Percentiles rank a stretch among this genome's conserved stretches.
These are phyloP conservation scores for Lepiota brunneoincarnata DNA, from an alignment of 768 basidiomycete genomes.

Conservation along the genomic window DNA sequence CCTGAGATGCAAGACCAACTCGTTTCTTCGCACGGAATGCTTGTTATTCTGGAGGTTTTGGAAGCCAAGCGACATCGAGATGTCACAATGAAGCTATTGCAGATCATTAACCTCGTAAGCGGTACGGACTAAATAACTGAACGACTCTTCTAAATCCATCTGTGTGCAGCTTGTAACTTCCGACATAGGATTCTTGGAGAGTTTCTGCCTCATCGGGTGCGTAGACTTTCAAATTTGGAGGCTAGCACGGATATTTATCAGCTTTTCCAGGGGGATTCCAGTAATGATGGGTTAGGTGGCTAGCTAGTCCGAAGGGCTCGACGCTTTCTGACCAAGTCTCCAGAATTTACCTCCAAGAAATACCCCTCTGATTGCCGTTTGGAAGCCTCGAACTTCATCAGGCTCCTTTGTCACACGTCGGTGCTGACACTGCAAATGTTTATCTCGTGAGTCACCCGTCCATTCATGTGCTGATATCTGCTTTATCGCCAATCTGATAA, in stretches of 20 bases:
- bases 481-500: not conserved
- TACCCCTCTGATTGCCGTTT: constrained; percentile 89
- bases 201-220: constrained; percentile 89
- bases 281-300: constrained; percentile 81
- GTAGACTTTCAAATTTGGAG: constrained; percentile 16
- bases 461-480: not conserved
- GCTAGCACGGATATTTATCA: constrained; percentile 9
- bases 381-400: constrained; percentile 95
- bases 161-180: constrained; percentile 52
- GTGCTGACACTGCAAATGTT: constrained; percentile 97
- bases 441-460: constrained; percentile 75
- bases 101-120: constrained; percentile 84
- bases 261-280: constrained; percentile 73
- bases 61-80: constrained; percentile 87
- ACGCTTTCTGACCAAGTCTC: constrained; percentile 3
- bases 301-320: not conserved
- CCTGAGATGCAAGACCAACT: constrained; percentile 88
- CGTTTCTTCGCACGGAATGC: constrained; percentile 91
- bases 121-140: not conserved
- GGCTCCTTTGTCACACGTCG: constrained; percentile 88
- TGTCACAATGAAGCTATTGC: constrained; percentile 79
- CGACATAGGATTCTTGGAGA: constrained; percentile 86
- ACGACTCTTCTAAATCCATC: constrained; percentile 26
- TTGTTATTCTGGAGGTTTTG: constrained; percentile 90
- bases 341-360: constrained; percentile 92